These are phyloP conservation scores for Ogataea nakhonphanomensis DNA, from an alignment of 805 yeast genomes.

Conservation along the genomic window DNA sequence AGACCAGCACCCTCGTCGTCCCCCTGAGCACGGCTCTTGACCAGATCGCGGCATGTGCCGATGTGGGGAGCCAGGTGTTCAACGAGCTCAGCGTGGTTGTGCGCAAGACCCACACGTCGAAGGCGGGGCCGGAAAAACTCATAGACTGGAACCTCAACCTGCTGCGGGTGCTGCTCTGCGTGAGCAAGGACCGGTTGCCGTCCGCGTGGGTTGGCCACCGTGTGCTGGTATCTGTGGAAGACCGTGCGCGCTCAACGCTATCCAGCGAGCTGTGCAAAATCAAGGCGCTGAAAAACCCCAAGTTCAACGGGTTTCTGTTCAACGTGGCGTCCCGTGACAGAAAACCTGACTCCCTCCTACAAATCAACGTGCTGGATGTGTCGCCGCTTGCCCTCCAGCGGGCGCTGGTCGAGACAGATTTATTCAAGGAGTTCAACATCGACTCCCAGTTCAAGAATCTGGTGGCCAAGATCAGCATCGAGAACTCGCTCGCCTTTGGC, in stretches of 20 bases:
- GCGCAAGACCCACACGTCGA: constrained; percentile 9
- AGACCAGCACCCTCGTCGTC: neutral
- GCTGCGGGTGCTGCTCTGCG: constrained; percentile 44
- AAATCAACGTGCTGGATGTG: constrained; percentile 10
- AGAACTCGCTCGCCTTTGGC: constrained; percentile 42
- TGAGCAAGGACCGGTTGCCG: constrained; percentile 23
- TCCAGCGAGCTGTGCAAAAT: constrained; percentile 25
- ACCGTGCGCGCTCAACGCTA: constrained; percentile 15
- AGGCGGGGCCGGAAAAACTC: constrained; percentile 35
- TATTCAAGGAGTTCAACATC: constrained; percentile 48
- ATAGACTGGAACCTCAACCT: constrained; percentile 54
- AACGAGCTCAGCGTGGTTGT: constrained; percentile 23
- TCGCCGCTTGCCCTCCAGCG: constrained; percentile 30
- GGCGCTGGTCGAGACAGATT: constrained; percentile 38
- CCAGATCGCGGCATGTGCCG: constrained; percentile 13
- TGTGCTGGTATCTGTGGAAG: constrained; percentile 18
- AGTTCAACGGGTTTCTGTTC: constrained; percentile 14
- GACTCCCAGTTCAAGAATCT: constrained; percentile 42
- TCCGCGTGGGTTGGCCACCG: constrained; percentile 10
- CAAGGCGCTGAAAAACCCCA: constrained; percentile 9
- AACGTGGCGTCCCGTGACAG: constrained; percentile 10
- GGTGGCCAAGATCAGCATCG: constrained; percentile 48
- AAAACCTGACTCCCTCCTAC: constrained; percentile 3
- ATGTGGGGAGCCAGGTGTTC: constrained; percentile 27
- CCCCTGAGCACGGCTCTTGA: constrained; percentile 19